Percentiles rank a stretch among this genome's conserved stretches.
Conservation (phyloP, 306 rosid genomes). For the Gastrolobium villosum region DNA sequence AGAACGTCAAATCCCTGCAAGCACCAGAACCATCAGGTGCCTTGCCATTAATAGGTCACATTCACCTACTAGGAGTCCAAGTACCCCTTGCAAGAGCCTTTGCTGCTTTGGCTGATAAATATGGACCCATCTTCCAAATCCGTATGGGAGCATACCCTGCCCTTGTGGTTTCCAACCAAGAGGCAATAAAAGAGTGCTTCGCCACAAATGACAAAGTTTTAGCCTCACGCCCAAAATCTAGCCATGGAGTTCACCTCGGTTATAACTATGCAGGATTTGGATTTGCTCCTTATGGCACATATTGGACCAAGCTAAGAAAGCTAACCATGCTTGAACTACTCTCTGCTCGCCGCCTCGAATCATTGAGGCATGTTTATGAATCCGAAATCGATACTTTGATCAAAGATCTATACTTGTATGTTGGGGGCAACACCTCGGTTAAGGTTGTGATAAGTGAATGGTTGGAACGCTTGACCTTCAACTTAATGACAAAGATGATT, state of each 20-base stretch:
- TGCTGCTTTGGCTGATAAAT: constrained; percentile 21
- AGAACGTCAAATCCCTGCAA: constrained; percentile 33
- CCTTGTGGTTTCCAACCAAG: constrained; percentile 43
- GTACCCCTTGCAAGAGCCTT: constrained; percentile 53
- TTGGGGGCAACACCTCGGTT: not conserved
- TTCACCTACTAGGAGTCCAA: constrained; percentile 51
- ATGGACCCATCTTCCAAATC: no score
- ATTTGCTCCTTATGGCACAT: constrained; percentile 58
- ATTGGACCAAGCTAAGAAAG: constrained; percentile 60
- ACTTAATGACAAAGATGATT: constrained; percentile 53
- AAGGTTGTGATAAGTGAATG: constrained; percentile 61
- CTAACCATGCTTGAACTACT: constrained; percentile 56
- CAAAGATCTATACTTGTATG: constrained; percentile 23
- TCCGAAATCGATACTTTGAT: constrained; percentile 52
- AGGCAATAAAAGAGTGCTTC: constrained; percentile 70
- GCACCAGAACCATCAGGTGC: constrained; percentile 60
- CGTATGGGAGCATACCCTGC: no score
- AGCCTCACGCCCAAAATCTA: constrained; percentile 56
- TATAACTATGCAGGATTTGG: constrained; percentile 64
- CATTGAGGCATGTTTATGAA: constrained; percentile 41
- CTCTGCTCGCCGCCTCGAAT: constrained; percentile 57
- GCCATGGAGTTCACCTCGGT: constrained; percentile 60
- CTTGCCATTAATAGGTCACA: constrained; percentile 70
- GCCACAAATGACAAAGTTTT: constrained; percentile 58
- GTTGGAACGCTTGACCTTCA: constrained; percentile 57